phyloP scores from a whole-genome alignment of 2,329 filamentous ascomycete genomes.

The Cytospora piceicola region DNA sequence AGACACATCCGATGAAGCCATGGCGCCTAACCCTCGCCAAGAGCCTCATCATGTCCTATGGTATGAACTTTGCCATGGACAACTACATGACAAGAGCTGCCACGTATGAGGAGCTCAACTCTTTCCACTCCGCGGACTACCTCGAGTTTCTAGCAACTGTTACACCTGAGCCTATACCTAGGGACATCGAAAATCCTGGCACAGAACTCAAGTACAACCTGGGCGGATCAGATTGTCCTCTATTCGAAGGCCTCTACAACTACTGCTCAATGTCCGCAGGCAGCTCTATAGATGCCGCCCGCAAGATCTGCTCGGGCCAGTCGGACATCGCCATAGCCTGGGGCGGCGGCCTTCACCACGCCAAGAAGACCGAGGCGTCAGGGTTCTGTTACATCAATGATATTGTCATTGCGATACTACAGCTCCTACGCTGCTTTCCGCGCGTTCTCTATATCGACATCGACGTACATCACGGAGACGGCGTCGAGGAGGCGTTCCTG shows the following conservation, averaged over 20 bases:
- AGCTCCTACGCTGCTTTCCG: slow-evolving; percentile 79
- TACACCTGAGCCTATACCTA: slow-evolving; percentile 63
- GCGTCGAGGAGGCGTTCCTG: slow-evolving; percentile 89
- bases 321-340: slow-evolving; percentile 97
- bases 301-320: slow-evolving; percentile 83
- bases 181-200: slow-evolving; percentile 67
- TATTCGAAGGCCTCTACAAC: slow-evolving; percentile 94
- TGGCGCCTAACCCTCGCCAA: slow-evolving; percentile 97
- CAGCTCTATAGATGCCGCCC: slow-evolving; percentile 85
- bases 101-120: slow-evolving; percentile 82
- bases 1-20: slow-evolving; percentile 98
- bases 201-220: slow-evolving; percentile 80
- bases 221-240: slow-evolving; percentile 87
- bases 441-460: slow-evolving; percentile 95
- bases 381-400: slow-evolving; percentile 99
- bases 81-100: slow-evolving; percentile 84
- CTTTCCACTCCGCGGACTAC: slow-evolving; percentile 89
- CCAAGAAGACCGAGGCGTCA: slow-evolving; percentile 89
- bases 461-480: slow-evolving; percentile 89
- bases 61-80: slow-evolving; percentile 96
- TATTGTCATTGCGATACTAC: slow-evolving; percentile 90
- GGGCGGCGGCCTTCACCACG: slow-evolving; percentile 95
- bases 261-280: slow-evolving; percentile 95
- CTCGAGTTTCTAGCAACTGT: slow-evolving; percentile 83
- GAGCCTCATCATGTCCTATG: slow-evolving; percentile 90